Evolutionary conservation across 441 rosid species (phyloP), one percentile per base, ranked within the genome.

Genomic region (Euphorbia corollata): DNA sequence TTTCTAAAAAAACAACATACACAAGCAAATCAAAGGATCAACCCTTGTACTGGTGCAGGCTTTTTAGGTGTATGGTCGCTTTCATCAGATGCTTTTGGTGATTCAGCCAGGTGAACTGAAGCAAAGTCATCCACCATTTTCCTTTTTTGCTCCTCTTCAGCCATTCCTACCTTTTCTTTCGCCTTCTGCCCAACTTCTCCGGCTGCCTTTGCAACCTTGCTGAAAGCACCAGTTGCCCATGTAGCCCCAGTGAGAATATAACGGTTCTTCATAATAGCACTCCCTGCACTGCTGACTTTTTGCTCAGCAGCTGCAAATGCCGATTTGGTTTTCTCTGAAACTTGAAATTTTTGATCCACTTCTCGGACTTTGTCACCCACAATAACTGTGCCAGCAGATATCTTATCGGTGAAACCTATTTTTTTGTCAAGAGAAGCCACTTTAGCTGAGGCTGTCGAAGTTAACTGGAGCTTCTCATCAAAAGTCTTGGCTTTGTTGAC

Each of bases 281-380:
- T 85, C 24, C 98, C 91, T 6, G 94, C 96, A 64, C 38, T 83
- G 66, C 82, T 86, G 54, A 88, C 87, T 22, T 80, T 87, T 59
- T 88, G 90, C 81, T 90, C 94, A 1, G 98, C 92, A 8, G 82
- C 87, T 7, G 92, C 81, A n/a, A 88, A 78, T 50, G 94, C 98
- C 6, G 90, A 81, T 68, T 82, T 92, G 22, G 97, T 88, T 74
- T 90, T 90, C 79, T 90, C 97, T 0, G 90, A 83, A 63, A 92
- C 97, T 80, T 87, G 98, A 73, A 81, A 90, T 72, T 88, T 92
- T 72, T 86, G 84, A 74, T 92, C 98, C 70, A 88, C 91, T 78
- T 92, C 94, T 64, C 83, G 82, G 60, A 90, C 92, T 75, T 88
- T 92, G 74, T 80, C 91, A 15, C 87, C 70, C 62, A 88, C 86